A percentile compares a stretch with the other conserved stretches of the same genome.
phyloP scores from a whole-genome alignment of 2,329 filamentous ascomycete species.

The Colletotrichum chrysophilum region DNA sequence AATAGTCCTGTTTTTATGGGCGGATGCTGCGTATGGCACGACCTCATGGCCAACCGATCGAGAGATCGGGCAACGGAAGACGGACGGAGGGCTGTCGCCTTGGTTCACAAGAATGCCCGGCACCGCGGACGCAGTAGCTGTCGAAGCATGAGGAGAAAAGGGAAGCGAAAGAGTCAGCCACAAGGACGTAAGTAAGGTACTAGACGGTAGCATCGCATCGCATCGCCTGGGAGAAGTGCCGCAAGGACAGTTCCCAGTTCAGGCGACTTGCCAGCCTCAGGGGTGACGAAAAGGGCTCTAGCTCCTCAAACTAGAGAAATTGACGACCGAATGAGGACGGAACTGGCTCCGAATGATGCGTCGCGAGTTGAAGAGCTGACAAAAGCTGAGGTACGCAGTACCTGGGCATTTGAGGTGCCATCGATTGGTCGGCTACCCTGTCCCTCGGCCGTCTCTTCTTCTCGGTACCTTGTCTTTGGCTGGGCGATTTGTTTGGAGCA shows the following conservation, averaged over 20 bases:
- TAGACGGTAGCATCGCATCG: not conserved
- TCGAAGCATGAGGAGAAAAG: not conserved
- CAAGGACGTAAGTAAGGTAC: not conserved
- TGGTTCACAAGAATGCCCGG: not conserved
- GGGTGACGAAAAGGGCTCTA: conserved; percentile 15
- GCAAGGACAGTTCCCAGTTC: conserved; percentile 8
- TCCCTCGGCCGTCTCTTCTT: not conserved
- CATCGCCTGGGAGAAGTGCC: not conserved
- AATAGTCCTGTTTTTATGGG: not conserved
- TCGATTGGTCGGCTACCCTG: not conserved
- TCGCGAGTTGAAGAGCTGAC: not conserved
- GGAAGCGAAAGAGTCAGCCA: not conserved
- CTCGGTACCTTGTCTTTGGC: not conserved
- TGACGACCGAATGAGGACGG: conserved; percentile 15
- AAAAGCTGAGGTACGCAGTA: conserved; percentile 5
- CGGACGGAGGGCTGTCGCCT: not conserved
- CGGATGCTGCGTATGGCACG: not conserved
- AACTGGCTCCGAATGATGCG: conserved; percentile 15
- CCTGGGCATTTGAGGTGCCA: not conserved
- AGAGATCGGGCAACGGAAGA: not conserved
- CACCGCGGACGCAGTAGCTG: not conserved
- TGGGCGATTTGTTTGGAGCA: not conserved
- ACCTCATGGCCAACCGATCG: not conserved
- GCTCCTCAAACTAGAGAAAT: not conserved
- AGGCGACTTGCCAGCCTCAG: conserved; percentile 10